A percentile compares a stretch with the other conserved stretches of the same genome.
Evolutionary conservation across 164 flowering plant species (phyloP).

Genomic region (Umbellularia californica): DNA sequence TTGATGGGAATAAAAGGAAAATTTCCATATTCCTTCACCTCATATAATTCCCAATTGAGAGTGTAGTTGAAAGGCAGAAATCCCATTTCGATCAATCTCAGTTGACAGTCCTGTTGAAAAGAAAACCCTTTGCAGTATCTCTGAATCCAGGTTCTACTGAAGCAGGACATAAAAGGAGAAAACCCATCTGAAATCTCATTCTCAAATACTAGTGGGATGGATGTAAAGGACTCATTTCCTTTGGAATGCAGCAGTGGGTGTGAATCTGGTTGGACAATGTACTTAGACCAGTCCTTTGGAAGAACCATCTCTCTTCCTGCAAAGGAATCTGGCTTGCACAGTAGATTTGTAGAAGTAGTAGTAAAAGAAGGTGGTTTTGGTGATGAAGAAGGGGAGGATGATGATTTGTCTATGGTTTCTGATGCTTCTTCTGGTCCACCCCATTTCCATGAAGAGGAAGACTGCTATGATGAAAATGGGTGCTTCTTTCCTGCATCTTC

Average conservation of each 20-base stretch:
- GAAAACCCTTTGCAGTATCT: background rate
- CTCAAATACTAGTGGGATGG: conserved; percentile 21
- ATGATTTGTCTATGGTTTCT: conserved; percentile 84
- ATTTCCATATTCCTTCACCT: background rate
- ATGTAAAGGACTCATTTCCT: conserved; percentile 21
- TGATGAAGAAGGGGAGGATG: conserved; percentile 22
- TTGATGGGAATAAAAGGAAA: background rate
- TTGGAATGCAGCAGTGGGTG: conserved; percentile 67
- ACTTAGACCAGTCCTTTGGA: conserved; percentile 51
- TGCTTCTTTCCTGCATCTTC: conserved; percentile 24
- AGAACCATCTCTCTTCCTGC: conserved; percentile 4
- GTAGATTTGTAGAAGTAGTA: background rate
- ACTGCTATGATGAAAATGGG: conserved; percentile 28
- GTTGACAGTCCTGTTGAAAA: background rate
- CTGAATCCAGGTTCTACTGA: background rate
- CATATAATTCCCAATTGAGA: background rate
- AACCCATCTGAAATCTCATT: conserved; percentile 4
- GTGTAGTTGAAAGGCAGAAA: conserved; percentile 1
- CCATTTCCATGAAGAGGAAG: conserved; percentile 46
- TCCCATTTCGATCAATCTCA: background rate
- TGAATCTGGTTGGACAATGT: conserved; percentile 92
- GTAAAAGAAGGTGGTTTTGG: background rate
- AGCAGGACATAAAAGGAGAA: background rate
- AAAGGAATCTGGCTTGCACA: conserved; percentile 6
- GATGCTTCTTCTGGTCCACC: conserved; percentile 96